These are phyloP conservation scores for Thermothielavioides terrestris DNA, from an alignment of 495 filamentous ascomycete genomes.

Conservation along the genomic window DNA sequence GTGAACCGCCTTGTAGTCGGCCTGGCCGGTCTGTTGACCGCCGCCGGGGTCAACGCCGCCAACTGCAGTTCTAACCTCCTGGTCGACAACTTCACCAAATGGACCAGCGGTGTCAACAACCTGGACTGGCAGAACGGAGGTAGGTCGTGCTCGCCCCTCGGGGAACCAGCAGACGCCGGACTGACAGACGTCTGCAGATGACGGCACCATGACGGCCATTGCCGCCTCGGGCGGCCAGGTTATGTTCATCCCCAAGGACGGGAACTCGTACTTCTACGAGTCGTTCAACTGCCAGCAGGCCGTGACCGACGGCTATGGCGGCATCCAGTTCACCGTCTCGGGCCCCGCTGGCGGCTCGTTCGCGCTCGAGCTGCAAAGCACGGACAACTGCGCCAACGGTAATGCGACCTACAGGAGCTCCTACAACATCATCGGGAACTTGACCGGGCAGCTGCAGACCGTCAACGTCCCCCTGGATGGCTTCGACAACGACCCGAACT, in stretches of 20 bases:
- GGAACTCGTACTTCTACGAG: constrained; percentile 50
- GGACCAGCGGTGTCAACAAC: constrained; percentile 41
- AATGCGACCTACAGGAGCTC: constrained; percentile 38
- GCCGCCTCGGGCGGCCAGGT: constrained; percentile 38
- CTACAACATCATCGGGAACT: constrained; percentile 35
- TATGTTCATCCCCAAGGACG: constrained; percentile 42
- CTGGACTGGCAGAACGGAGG: constrained; percentile 43
- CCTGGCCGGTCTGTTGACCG: constrained; percentile 20
- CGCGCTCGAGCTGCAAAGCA: constrained; percentile 48
- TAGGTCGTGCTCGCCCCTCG: not conserved
- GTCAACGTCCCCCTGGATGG: constrained; percentile 44
- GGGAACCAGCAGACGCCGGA: not conserved
- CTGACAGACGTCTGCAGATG: constrained; percentile 35
- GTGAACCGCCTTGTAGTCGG: constrained; percentile 19
- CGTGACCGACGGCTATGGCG: constrained; percentile 39
- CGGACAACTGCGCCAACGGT: constrained; percentile 28
- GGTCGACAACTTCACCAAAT: constrained; percentile 51
- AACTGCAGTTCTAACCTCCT: constrained; percentile 43
- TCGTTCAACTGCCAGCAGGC: constrained; percentile 44
- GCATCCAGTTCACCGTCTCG: constrained; percentile 47
- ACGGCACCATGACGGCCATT: constrained; percentile 46
- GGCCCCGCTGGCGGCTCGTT: constrained; percentile 43
- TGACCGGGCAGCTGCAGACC: constrained; percentile 46
- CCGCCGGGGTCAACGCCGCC: constrained; percentile 21
- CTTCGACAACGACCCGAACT: constrained; percentile 43